Base-by-base conservation (phyloP, 1,284 basidiomycete genomes). In the Paramarasmius palmivorus region DNA sequence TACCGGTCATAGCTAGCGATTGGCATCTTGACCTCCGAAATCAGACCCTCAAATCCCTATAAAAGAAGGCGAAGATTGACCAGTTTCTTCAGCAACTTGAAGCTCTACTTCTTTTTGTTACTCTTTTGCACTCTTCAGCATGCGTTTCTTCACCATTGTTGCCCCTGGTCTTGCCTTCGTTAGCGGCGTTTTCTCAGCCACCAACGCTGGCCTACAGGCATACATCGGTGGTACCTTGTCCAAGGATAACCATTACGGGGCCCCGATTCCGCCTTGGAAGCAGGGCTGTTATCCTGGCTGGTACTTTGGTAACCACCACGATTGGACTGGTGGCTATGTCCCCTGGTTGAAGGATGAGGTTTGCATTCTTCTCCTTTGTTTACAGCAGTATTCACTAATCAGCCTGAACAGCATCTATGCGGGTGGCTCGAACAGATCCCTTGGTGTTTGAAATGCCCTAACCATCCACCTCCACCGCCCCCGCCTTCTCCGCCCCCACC, bases 201-300 rank as follows among this genome's bases (percentile, higher is more conserved):
- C n/a, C n/a, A n/a, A n/a, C n/a, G n/a, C n/a, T n/a, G n/a, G n/a
- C n/a, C n/a, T n/a, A n/a, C n/a, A n/a, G n/a, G n/a, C n/a, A n/a
- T n/a, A n/a, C n/a, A 44, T 69, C 32, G 65, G 64, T 19, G 26
- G 58, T 35, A 61, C 66, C 39, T 59, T 74, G 48, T 66, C 58
- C 38, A 14, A 54, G 8, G 20, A 29, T 19, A 75, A 72, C 58
- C 35, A 65, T 53, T 77, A 70, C 47, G 71, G 71, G 39, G 68
- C 75, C 10, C 73, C 74, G 8, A 59, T 62, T 32, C 63, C 70
- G 20, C 74, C 74, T 22, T 75, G 74, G 75, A 32, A 63, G 29
- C n/a, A 38, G 9, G 63, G 60, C 2, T 51, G 62, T 35, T 35
- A 65, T n/a, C 74, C 74, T 38, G 74, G 74, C 14, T 77, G 75